phyloP scores from a whole-genome alignment of 2,329 filamentous ascomycete species.

The Botrytis porri region DNA sequence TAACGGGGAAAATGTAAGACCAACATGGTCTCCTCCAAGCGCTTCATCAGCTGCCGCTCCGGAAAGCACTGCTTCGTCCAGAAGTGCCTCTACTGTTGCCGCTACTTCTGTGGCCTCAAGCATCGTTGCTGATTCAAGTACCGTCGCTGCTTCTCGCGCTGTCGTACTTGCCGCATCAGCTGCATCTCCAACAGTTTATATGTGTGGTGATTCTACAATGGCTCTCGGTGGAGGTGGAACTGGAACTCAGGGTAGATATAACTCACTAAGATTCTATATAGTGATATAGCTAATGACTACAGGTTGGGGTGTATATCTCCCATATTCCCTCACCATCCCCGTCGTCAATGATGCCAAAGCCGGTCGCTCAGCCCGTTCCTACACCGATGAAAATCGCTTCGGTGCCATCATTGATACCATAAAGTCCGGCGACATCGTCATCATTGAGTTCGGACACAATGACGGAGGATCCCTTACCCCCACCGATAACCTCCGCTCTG shows the following conservation, averaged over 20 bases:
- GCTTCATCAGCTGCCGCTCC: not conserved
- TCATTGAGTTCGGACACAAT: constrained; percentile 65
- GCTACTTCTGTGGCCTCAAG: not conserved
- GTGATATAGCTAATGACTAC: constrained; percentile 14
- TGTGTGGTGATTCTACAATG: constrained; percentile 64
- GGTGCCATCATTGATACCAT: constrained; percentile 49
- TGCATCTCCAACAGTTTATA: constrained; percentile 45
- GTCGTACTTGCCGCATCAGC: not conserved
- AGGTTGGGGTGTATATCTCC: constrained; percentile 63
- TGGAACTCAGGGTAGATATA: constrained; percentile 42
- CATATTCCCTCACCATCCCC: constrained; percentile 47
- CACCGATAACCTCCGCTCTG: constrained; percentile 59
- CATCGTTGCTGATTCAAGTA: not conserved
- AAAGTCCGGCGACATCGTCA: constrained; percentile 44
- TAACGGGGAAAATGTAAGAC: not conserved
- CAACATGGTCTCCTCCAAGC: not conserved
- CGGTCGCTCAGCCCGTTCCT: constrained; percentile 65
- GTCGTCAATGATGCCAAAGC: constrained; percentile 64
- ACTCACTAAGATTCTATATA: no score
- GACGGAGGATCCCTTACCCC: constrained; percentile 54
- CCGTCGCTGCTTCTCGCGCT: not conserved
- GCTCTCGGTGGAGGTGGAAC: constrained; percentile 46
- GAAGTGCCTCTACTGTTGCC: not conserved
- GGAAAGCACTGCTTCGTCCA: not conserved
- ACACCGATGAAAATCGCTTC: constrained; percentile 64